Evolutionary conservation across 129 eudicot species (phyloP).

Genomic region (Flaveria linearis): DNA sequence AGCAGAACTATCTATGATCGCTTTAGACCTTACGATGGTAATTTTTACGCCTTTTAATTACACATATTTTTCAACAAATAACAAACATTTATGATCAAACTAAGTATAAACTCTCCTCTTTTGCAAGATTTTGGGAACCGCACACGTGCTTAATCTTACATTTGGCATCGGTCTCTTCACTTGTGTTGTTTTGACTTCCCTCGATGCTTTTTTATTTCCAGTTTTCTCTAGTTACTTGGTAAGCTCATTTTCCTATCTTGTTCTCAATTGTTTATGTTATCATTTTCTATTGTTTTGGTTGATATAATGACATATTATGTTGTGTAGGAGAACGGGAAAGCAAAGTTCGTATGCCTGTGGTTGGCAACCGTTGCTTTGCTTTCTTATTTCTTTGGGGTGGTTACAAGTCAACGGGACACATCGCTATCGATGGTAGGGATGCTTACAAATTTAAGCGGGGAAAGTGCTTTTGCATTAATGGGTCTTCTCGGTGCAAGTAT

Average conservation of each 20-base stretch:
- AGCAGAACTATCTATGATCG: constrained; percentile 74
- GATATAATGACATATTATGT: neutral
- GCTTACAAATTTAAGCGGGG: constrained; percentile 62
- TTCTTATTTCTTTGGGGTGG: constrained; percentile 62
- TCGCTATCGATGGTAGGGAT: constrained; percentile 54
- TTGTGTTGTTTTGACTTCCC: constrained; percentile 76
- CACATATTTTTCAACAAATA: neutral
- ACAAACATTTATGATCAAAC: neutral
- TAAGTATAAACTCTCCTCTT: constrained; percentile 6
- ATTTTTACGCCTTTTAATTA: neutral
- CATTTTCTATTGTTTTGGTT: neutral
- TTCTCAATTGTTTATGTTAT: neutral
- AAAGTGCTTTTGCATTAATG: constrained; percentile 78
- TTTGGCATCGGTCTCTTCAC: constrained; percentile 70
- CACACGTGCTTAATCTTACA: constrained; percentile 72
- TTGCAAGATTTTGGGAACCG: constrained; percentile 76
- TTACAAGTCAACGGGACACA: constrained; percentile 61
- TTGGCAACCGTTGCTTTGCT: constrained; percentile 52
- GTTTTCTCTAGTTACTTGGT: constrained; percentile 65
- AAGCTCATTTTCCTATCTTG: constrained; percentile 30
- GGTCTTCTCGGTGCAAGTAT: constrained; percentile 89
- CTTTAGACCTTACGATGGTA: constrained; percentile 88
- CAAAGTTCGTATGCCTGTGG: constrained; percentile 56
- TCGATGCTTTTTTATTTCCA: constrained; percentile 74
- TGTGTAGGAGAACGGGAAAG: constrained; percentile 62